phyloP scores from a whole-genome alignment of 306 rosid genomes.

The Quercus dentata region DNA sequence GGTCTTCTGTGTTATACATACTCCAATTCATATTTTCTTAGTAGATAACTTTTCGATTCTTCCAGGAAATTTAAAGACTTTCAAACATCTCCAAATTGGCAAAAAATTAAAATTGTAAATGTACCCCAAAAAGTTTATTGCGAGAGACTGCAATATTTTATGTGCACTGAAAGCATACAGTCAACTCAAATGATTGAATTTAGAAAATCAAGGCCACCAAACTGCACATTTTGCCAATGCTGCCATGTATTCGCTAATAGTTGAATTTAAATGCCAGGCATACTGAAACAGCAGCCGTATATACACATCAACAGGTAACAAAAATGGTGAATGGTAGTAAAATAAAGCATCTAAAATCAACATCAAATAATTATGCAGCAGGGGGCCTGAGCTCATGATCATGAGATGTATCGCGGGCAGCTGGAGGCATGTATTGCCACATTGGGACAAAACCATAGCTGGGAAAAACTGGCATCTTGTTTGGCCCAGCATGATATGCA shows the following conservation, averaged over 20 bases:
- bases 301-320: constrained; percentile 34
- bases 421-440: constrained; percentile 85
- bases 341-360: constrained; percentile 16
- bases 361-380: constrained; percentile 58
- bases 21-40: background rate
- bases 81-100: background rate
- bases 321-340: constrained; percentile 6
- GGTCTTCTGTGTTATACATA: background rate
- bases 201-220: background rate
- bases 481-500: constrained; percentile 58
- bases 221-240: constrained; percentile 18
- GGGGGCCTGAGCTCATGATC: constrained; percentile 99
- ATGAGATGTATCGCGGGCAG: constrained; percentile 67
- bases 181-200: background rate
- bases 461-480: constrained; percentile 84
- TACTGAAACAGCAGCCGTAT: constrained; percentile 23
- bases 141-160: background rate
- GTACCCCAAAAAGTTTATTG: background rate
- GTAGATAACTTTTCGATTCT: background rate
- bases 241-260: constrained; percentile 17
- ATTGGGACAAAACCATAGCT: constrained; percentile 75
- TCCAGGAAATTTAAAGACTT: background rate
- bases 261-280: constrained; percentile 17
- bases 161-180: background rate
- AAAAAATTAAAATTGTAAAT: background rate